Percentiles rank a stretch among this genome's conserved stretches.
These are phyloP conservation scores for Venturia pyrina DNA, from an alignment of 2,329 filamentous ascomycete species.

Conservation along the genomic window DNA sequence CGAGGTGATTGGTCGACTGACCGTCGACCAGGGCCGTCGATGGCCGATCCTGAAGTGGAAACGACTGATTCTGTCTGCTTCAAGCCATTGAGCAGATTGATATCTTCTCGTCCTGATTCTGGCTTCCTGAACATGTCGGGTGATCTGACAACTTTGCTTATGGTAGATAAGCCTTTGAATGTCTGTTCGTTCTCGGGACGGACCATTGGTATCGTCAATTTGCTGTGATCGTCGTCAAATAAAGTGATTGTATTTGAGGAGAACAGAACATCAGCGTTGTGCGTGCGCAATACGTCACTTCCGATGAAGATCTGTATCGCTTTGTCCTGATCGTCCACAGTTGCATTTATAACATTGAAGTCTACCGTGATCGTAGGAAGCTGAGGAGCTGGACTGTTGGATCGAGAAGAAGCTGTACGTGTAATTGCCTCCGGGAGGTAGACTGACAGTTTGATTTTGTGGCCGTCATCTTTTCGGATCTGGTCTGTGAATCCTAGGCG, in stretches of 20 bases:
- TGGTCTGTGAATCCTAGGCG: constrained; percentile 62
- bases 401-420: constrained; percentile 62
- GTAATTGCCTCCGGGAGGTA: constrained; percentile 88
- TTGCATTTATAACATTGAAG: constrained; percentile 59
- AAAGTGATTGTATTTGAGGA: constrained; percentile 84
- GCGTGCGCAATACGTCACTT: constrained; percentile 73
- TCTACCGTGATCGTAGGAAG: constrained; percentile 72
- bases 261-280: constrained; percentile 84
- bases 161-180: constrained; percentile 68
- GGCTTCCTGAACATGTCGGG: constrained; percentile 12
- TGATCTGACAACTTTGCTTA: constrained; percentile 22
- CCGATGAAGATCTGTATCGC: constrained; percentile 79
- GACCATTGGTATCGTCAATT: constrained; percentile 82
- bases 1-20: constrained; percentile 3
- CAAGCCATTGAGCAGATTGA: constrained; percentile 9
- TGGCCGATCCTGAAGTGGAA: neutral
- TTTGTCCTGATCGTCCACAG: constrained; percentile 40
- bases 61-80: constrained; percentile 1
- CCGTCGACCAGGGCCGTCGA: neutral
- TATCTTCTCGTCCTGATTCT: neutral
- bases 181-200: constrained; percentile 76
- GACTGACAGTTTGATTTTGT: constrained; percentile 65
- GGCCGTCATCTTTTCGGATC: constrained; percentile 55
- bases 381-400: constrained; percentile 62
- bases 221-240: constrained; percentile 77